phyloP scores from a whole-genome alignment of 371 early-diverging fungal genomes.

The Lichtheimia corymbifera region DNA sequence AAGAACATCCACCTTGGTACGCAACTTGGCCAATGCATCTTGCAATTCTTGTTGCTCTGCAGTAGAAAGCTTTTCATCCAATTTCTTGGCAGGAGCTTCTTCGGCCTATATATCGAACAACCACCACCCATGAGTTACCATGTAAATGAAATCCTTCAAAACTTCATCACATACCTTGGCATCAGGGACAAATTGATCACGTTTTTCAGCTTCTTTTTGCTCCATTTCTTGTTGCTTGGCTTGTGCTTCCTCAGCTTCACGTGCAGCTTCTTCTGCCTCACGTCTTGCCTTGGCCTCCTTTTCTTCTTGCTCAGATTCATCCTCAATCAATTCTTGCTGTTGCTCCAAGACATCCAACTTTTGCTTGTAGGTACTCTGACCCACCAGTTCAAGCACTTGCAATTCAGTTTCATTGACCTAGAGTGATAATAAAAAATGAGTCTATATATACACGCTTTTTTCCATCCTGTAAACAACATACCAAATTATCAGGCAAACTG shows the following conservation, averaged over 20 bases:
- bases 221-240: slow-evolving; percentile 31
- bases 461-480: slow-evolving; percentile 21
- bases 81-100: slow-evolving; percentile 19
- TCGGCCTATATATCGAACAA: slow-evolving; percentile 8
- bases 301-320: slow-evolving; percentile 77
- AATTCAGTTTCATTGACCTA: slow-evolving; percentile 81
- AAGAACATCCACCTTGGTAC: slow-evolving; percentile 62
- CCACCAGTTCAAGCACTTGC: slow-evolving; percentile 81
- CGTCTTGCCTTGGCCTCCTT: slow-evolving; percentile 57
- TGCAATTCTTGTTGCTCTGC: slow-evolving; percentile 65
- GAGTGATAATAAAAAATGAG: not conserved
- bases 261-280: slow-evolving; percentile 23
- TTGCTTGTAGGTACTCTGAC: slow-evolving; percentile 88
- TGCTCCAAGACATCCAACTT: slow-evolving; percentile 91
- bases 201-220: slow-evolving; percentile 37
- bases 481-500: slow-evolving; percentile 87
- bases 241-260: slow-evolving; percentile 36
- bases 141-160: not conserved
- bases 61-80: slow-evolving; percentile 55
- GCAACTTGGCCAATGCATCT: slow-evolving; percentile 62
- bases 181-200: slow-evolving; percentile 31
- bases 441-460: not conserved
- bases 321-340: slow-evolving; percentile 93
- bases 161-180: slow-evolving; percentile 10
- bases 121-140: not conserved